phyloP scores from a whole-genome alignment of 169 alveolate genomes.

The Eimeria maxima region DNA sequence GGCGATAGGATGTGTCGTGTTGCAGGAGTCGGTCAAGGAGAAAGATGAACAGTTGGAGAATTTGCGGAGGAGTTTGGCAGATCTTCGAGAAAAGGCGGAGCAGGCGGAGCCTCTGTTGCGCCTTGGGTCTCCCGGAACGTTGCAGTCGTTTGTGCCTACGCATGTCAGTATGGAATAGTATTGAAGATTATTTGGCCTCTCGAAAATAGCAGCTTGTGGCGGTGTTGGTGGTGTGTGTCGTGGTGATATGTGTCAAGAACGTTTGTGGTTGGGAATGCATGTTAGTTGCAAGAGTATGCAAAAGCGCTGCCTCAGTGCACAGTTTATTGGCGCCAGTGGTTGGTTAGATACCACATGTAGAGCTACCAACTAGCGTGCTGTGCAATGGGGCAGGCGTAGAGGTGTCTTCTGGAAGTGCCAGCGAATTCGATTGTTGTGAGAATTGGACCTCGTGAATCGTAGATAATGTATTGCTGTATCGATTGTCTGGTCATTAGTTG shows the following conservation, averaged over 20 bases:
- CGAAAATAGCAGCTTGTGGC: too few species aligned
- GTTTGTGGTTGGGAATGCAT: too few species aligned
- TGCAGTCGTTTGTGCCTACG: not conserved
- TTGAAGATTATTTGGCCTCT: not conserved
- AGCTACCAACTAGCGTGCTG: too few species aligned
- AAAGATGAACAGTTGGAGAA: constrained; percentile 47
- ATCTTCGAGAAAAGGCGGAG: constrained; percentile 57
- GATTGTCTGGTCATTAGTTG: not conserved
- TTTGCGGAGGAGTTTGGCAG: constrained; percentile 60
- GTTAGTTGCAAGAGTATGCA: too few species aligned
- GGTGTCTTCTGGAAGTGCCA: too few species aligned
- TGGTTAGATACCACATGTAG: too few species aligned
- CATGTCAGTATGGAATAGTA: not conserved
- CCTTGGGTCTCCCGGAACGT: constrained; percentile 17
- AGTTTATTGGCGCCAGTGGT: too few species aligned
- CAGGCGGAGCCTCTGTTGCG: constrained; percentile 41
- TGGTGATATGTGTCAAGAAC: too few species aligned
- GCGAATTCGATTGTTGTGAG: too few species aligned
- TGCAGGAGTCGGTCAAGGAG: constrained; percentile 58
- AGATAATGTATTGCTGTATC: not conserved
- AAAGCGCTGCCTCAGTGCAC: too few species aligned
- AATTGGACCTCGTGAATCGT: too few species aligned
- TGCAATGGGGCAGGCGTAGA: not conserved
- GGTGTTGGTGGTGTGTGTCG: too few species aligned
- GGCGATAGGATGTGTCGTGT: not conserved